Conservation (phyloP, 805 yeast genomes). For the Cyberlindnera euphorbiae region DNA sequence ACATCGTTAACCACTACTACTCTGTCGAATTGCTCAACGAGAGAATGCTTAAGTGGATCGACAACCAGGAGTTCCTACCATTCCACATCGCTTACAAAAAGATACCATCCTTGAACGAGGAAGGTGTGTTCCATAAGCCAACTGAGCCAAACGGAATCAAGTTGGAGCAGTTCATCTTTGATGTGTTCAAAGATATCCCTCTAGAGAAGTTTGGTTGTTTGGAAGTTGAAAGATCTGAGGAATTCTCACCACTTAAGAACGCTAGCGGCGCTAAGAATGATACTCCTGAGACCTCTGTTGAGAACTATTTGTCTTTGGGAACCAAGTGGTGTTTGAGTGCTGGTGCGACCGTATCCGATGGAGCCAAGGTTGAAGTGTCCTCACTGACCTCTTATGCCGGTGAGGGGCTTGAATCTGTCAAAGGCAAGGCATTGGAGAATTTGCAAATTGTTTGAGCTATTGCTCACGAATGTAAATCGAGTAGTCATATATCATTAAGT, state of each 20-base stretch:
- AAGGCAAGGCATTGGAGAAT: conserved; percentile 39
- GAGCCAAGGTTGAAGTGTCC: conserved; percentile 66
- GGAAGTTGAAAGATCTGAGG: conserved; percentile 81
- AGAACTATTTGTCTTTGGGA: conserved; percentile 59
- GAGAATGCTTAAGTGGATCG: conserved; percentile 65
- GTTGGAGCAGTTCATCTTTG: conserved; percentile 95
- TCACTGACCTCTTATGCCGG: conserved; percentile 71
- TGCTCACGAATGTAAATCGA: too few species aligned
- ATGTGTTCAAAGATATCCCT: conserved; percentile 79
- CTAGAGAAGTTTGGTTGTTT: conserved; percentile 77
- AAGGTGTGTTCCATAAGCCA: conserved; percentile 55
- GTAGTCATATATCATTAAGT: too few species aligned
- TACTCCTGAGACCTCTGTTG: conserved; percentile 77
- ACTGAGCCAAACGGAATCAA: conserved; percentile 82
- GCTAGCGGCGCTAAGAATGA: conserved; percentile 80
- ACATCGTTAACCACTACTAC: conserved; percentile 95
- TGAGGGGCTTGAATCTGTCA: conserved; percentile 57
- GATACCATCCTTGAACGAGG: conserved; percentile 52
- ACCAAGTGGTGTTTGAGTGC: conserved; percentile 66
- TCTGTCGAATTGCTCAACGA: conserved; percentile 64
- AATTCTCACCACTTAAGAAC: conserved; percentile 92
- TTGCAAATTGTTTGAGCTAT: conserved; percentile 22
- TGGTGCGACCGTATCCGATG: conserved; percentile 56
- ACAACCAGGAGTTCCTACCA: conserved; percentile 66
- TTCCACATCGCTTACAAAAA: conserved; percentile 93